Evolutionary conservation across 176 grass and related monocot species (phyloP).

Genomic region (Triticum monococcum): DNA sequence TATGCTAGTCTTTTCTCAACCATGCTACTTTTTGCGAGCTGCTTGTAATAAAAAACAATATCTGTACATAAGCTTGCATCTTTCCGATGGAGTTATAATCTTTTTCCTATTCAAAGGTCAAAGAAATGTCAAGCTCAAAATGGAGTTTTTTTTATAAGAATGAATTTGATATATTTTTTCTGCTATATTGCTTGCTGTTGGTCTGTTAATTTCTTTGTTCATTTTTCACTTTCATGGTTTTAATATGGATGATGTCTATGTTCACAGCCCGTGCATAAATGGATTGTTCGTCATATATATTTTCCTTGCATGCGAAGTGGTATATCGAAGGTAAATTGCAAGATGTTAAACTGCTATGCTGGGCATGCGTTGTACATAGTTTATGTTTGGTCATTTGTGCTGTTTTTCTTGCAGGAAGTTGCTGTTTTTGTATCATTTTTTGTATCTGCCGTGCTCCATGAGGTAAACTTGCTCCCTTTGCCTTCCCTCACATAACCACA

Average conservation of each 20-base stretch:
- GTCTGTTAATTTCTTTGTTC: slow-evolving; percentile 3
- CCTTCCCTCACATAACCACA: background rate
- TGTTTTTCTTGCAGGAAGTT: slow-evolving; percentile 67
- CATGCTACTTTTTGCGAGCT: background rate
- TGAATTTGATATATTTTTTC: background rate
- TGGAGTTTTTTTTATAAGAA: slow-evolving; percentile 9
- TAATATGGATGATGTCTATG: slow-evolving; percentile 13
- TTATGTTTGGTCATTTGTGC: slow-evolving; percentile 5
- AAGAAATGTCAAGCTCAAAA: background rate
- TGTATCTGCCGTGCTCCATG: slow-evolving; percentile 88
- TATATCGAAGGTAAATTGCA: slow-evolving; percentile 69
- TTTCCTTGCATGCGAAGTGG: slow-evolving; percentile 88
- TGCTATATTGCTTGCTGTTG: background rate
- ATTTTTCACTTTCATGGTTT: slow-evolving; percentile 19
- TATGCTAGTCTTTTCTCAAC: slow-evolving; percentile 36
- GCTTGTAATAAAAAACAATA: background rate
- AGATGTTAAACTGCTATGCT: background rate
- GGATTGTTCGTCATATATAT: slow-evolving; percentile 91
- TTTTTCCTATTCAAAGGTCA: slow-evolving; percentile 11
- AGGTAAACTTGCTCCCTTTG: slow-evolving; percentile 50
- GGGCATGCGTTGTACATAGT: background rate
- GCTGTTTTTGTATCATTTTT: slow-evolving; percentile 89
- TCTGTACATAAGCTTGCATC: background rate
- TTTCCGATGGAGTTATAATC: background rate
- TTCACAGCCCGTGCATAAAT: slow-evolving; percentile 96